Evolutionary conservation across 108 stramenopile genomes (phyloP), one percentile per base, ranked within the genome.

Genomic region (Pseudonitzschia multiseries): DNA sequence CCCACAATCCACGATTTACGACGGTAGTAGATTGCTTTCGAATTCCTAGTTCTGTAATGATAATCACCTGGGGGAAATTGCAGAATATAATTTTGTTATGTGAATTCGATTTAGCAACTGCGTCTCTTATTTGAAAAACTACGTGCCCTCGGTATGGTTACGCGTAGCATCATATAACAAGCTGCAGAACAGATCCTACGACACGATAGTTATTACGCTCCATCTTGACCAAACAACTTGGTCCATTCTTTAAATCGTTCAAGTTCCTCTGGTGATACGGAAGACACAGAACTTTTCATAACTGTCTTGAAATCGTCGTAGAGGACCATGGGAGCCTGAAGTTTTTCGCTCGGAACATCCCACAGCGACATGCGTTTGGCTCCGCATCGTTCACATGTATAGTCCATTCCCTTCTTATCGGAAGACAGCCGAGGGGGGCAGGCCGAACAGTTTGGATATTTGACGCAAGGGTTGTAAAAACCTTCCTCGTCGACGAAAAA

Each of bases 191-290:
- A 48, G 13, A 48, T 2, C 46, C 14, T 48, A 2, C 46, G 13
- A 48, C 14, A 27, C 6, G n/a, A 14, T 31, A 59, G 14, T 5
- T 59, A 9, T 67, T 83, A 95, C 28, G 90, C 95, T 53, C 98
- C 98, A 65, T 98, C 97, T 79, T 98, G 96, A 14, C 98, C 99
- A 91, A 99, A 99, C 69, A 96, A 80, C 44, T 85, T 84, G 21
- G 99, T 99, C 99, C 98, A 99, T 62, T 98, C 90, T 10, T 79
- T 71, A 77, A 97, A 99, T 26, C 88, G 83, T 46, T 90, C 73
- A 46, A 99, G 86, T 79, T 99, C 99, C 15, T 97, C 96, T 36
- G 80, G 65, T 20, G 95, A 94, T 4, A 99, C 99, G 6, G 97
- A 88, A 4, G 83, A 73, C 36, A 88, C 84, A 26, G 91, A 87